Evolutionary conservation across 1,139 yeast genomes (phyloP).

Genomic region (Saccharomyces uvarum): DNA sequence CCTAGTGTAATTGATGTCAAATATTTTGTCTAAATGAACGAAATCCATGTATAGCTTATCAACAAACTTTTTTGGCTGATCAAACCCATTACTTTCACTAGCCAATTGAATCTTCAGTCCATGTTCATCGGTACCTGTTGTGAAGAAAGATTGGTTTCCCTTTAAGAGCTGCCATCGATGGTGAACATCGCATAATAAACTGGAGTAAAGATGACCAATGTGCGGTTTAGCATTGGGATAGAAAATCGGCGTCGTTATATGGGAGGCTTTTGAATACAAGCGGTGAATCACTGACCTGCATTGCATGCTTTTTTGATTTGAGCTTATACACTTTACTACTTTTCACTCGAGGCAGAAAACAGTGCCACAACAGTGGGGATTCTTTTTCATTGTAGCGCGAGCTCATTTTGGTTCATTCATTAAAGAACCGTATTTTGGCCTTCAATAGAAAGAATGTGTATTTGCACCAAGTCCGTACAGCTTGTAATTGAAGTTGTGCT

Average conservation of each 20-base stretch:
- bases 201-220: constrained; percentile 85
- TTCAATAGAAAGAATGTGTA: neutral
- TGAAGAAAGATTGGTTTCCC: constrained; percentile 45
- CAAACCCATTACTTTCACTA: constrained; percentile 42
- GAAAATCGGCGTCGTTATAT: constrained; percentile 86
- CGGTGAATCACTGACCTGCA: neutral
- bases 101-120: constrained; percentile 87
- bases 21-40: constrained; percentile 47
- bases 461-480: neutral
- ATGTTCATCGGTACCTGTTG: constrained; percentile 97
- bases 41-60: constrained; percentile 64
- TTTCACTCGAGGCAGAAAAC: neutral
- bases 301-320: constrained; percentile 4
- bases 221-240: constrained; percentile 96
- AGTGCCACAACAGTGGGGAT: neutral
- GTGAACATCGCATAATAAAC: constrained; percentile 74
- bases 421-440: neutral
- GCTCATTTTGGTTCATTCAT: neutral
- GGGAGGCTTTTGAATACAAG: constrained; percentile 25
- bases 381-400: neutral
- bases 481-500: neutral
- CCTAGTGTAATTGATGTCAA: constrained; percentile 57
- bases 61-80: constrained; percentile 58
- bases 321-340: neutral
- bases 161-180: constrained; percentile 60